Conservation (phyloP, 768 basidiomycete species). For the Goffeauzyma gilvescens region DNA sequence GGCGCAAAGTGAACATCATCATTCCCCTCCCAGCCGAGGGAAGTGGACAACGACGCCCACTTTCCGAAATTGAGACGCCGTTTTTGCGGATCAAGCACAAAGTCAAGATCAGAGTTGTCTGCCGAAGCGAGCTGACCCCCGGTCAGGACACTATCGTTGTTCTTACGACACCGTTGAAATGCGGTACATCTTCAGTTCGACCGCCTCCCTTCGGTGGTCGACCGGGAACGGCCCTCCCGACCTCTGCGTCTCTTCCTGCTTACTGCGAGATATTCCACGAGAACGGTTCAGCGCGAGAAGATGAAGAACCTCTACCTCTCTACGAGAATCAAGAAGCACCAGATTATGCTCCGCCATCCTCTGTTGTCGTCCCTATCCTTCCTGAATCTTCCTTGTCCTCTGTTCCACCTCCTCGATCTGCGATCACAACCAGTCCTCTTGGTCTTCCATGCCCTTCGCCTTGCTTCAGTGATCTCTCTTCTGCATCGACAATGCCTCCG, state of each 20-base stretch:
- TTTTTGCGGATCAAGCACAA: slow-evolving; percentile 24
- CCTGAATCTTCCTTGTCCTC: too few species aligned
- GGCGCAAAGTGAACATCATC: slow-evolving; percentile 27
- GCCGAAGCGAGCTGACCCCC: slow-evolving; percentile 6
- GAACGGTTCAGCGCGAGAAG: slow-evolving; percentile 21
- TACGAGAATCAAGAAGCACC: slow-evolving; percentile 12
- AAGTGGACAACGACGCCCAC: slow-evolving; percentile 11
- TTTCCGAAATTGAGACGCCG: slow-evolving; percentile 23
- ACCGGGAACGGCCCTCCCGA: neutral
- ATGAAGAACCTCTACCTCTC: slow-evolving; percentile 24
- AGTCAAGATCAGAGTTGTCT: slow-evolving; percentile 26
- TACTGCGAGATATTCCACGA: slow-evolving; percentile 30
- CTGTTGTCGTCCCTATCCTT: too few species aligned
- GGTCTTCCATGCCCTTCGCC: too few species aligned
- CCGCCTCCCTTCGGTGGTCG: neutral
- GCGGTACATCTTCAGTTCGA: slow-evolving; percentile 24
- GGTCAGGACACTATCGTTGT: slow-evolving; percentile 18
- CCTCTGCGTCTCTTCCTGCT: slow-evolving; percentile 17
- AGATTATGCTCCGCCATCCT: slow-evolving; percentile 1
- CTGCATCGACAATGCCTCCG: too few species aligned
- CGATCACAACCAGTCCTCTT: too few species aligned
- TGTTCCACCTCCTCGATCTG: too few species aligned
- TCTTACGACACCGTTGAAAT: slow-evolving; percentile 24
- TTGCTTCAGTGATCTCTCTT: too few species aligned
- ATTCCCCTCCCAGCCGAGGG: slow-evolving; percentile 23